These are phyloP conservation scores for Ophiobolus disseminans DNA, from an alignment of 2,329 filamentous ascomycete genomes.

Conservation along the genomic window DNA sequence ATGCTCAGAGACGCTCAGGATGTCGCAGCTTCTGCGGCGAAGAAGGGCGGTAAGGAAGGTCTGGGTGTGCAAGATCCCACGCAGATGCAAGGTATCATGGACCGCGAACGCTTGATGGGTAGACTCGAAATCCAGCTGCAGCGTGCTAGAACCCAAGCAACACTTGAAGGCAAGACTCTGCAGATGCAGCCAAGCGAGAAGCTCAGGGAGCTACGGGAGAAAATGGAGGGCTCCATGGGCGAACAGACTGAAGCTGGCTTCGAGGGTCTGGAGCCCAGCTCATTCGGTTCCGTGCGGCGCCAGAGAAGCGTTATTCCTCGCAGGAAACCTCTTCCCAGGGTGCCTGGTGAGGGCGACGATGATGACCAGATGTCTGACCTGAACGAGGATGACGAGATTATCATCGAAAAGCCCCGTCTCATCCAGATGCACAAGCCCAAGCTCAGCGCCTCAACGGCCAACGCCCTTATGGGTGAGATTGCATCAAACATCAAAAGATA, in stretches of 20 bases:
- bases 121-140: constrained; percentile 94
- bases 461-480: constrained; percentile 74
- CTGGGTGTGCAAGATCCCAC: constrained; percentile 71
- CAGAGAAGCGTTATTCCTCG: constrained; percentile 50
- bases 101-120: constrained; percentile 91
- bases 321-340: constrained; percentile 48
- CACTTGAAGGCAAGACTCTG: constrained; percentile 93
- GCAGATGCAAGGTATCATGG: constrained; percentile 89
- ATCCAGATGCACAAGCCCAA: constrained; percentile 79
- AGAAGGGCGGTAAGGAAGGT: constrained; percentile 60
- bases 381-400: constrained; percentile 62
- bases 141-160: constrained; percentile 96
- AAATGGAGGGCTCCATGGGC: constrained; percentile 76
- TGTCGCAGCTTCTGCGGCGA: constrained; percentile 87
- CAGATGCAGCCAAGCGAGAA: constrained; percentile 86
- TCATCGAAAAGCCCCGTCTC: constrained; percentile 80
- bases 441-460: constrained; percentile 67
- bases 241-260: constrained; percentile 25
- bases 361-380: constrained; percentile 43
- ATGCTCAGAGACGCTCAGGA: constrained; percentile 98
- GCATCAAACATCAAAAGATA: constrained; percentile 75
- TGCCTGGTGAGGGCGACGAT: constrained; percentile 45
- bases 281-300: constrained; percentile 61
- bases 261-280: constrained; percentile 59
- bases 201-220: constrained; percentile 86